These are phyloP conservation scores for Suillus clintonianus DNA, from an alignment of 768 basidiomycete genomes.

Conservation along the genomic window DNA sequence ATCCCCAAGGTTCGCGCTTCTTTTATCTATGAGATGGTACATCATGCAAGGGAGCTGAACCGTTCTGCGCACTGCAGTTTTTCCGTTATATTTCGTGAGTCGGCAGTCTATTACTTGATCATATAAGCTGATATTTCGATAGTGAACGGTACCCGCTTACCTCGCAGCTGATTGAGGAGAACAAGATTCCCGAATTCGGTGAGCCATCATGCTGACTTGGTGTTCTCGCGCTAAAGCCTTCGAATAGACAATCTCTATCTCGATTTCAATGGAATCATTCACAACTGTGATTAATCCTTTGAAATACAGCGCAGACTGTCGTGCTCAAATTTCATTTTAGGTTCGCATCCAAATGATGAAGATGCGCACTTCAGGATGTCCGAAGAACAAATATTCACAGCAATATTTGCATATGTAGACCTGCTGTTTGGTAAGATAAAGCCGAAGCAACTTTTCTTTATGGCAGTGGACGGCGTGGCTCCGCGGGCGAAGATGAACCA, in stretches of 20 bases:
- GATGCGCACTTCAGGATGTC: conserved; percentile 94
- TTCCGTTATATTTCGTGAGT: conserved; percentile 94
- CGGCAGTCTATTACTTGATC: not conserved
- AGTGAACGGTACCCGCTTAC: conserved; percentile 98
- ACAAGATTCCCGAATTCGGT: conserved; percentile 99
- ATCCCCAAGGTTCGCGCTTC: conserved; percentile 61
- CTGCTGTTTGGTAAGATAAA: conserved; percentile 96
- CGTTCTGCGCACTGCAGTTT: conserved; percentile 54
- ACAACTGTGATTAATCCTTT: conserved; percentile 55
- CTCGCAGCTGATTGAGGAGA: conserved; percentile 96
- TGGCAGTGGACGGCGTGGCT: conserved; percentile 98
- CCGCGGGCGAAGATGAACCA: conserved; percentile 99
- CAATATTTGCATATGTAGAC: conserved; percentile 96
- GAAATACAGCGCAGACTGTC: not conserved
- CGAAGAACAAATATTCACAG: conserved; percentile 96
- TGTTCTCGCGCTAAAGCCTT: conserved; percentile 13
- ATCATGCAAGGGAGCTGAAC: conserved; percentile 7
- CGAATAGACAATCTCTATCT: conserved; percentile 82
- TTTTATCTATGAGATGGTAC: not conserved
- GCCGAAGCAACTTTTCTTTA: conserved; percentile 96
- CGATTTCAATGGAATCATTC: conserved; percentile 93
- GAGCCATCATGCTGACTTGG: conserved; percentile 17
- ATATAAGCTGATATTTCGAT: conserved; percentile 12
- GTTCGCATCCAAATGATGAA: conserved; percentile 96
- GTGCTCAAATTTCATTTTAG: conserved; percentile 24